These are phyloP conservation scores for Pichia cactophila DNA, from an alignment of 1,139 yeast genomes.

Conservation along the genomic window DNA sequence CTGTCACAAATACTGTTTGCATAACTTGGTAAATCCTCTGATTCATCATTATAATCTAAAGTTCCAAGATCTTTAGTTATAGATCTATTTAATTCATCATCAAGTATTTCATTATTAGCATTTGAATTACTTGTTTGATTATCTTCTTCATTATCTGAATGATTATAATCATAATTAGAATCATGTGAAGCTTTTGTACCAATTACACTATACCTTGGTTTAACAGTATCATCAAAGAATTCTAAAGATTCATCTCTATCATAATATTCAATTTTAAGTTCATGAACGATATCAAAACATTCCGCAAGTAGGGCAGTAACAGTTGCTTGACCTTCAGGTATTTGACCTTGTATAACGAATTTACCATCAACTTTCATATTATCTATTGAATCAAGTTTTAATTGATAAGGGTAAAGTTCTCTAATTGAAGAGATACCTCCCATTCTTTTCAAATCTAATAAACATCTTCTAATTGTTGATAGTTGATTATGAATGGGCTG, in stretches of 20 bases:
- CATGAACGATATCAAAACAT: slow-evolving; percentile 89
- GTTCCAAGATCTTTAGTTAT: slow-evolving; percentile 11
- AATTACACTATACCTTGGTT: slow-evolving; percentile 20
- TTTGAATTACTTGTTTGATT: neutral
- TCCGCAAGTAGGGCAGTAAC: slow-evolving; percentile 84
- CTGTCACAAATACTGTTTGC: slow-evolving; percentile 24
- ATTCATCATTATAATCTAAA: slow-evolving; percentile 21
- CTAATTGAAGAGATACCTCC: slow-evolving; percentile 84
- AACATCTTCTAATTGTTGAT: slow-evolving; percentile 81
- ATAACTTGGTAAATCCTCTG: slow-evolving; percentile 22
- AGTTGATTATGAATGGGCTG: slow-evolving; percentile 91
- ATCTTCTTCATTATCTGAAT: slow-evolving; percentile 16
- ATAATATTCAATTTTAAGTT: slow-evolving; percentile 80
- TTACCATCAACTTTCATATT: slow-evolving; percentile 83
- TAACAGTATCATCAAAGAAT: slow-evolving; percentile 16
- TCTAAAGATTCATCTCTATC: slow-evolving; percentile 34
- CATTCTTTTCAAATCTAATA: slow-evolving; percentile 81
- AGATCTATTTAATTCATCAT: neutral
- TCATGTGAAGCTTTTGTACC: slow-evolving; percentile 28
- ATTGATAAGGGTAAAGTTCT: slow-evolving; percentile 90
- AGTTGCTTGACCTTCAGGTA: slow-evolving; percentile 97
- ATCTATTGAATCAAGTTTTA: slow-evolving; percentile 86
- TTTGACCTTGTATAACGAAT: slow-evolving; percentile 76
- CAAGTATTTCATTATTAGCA: neutral
- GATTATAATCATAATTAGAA: slow-evolving; percentile 28